Evolutionary conservation across 2,329 filamentous ascomycete genomes (phyloP), one percentile per base, ranked within the genome.

Genomic region (Cladosporium sp.): DNA sequence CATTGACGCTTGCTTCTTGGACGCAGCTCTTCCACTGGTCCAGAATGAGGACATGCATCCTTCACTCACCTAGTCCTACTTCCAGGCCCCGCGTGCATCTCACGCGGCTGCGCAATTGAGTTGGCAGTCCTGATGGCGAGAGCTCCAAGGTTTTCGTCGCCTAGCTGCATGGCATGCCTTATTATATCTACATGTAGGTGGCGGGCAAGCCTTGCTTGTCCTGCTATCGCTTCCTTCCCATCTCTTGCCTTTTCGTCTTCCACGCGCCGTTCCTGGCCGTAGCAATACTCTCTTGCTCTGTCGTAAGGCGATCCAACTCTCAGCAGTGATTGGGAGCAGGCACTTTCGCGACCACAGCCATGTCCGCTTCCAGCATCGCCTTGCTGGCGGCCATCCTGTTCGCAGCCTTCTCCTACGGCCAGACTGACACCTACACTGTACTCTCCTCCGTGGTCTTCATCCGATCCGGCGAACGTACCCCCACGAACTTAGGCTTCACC

Each of bases 391-490:
- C 61, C 26, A 38, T 64, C 14, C 38, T 72, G 49, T 69, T 75
- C 63, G 36, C 63, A 7, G 67, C 70, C 32, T 64, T 55, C 12
- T 64, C 65, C 41, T 52, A 66, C 41, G 68, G 69, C 14, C 71
- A 74, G 57, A 14, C 44, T 15, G 54, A 65, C 47, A 41, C 69
- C 55, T 76, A 80, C 67, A 78, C 79, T 32, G 74, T 79, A 59
- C 80, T 80, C 78, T 81, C 80, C 49, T 80, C 83, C 26, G 84
- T 87, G 59, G 80, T 84, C 65, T 86, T 85, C 71, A 82, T 83
- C 41, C 77, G 82, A 26, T 80, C 84, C 59, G 86, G 86, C 67
- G 86, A 88, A 67, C 82, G 80, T 60, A 86, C 83, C 6, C 86
- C 86, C 2, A 70, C 76, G 54, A 74, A 78, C 32, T 70, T 82